Conservation (phyloP, 2,329 filamentous ascomycete genomes). For the Davidsoniella virescens region DNA sequence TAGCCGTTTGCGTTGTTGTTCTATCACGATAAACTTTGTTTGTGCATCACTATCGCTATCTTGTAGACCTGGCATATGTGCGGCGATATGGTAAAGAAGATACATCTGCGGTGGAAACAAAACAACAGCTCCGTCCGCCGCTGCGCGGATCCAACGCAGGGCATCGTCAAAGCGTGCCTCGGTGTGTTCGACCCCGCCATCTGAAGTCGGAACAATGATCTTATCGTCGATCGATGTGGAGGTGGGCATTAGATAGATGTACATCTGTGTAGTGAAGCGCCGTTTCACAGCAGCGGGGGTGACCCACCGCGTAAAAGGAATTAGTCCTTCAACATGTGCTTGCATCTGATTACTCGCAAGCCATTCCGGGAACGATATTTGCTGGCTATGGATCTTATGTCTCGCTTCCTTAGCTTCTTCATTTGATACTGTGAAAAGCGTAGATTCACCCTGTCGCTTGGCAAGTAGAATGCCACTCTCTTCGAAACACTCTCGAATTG, state of each 20-base stretch:
- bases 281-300: conserved; percentile 58
- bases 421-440: conserved; percentile 44
- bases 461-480: conserved; percentile 82
- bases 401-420: conserved; percentile 48
- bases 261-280: conserved; percentile 93
- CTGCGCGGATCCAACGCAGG: conserved; percentile 49
- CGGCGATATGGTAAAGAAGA: conserved; percentile 43
- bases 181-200: conserved; percentile 50
- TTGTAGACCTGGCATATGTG: conserved; percentile 17
- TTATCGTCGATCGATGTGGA: conserved; percentile 22
- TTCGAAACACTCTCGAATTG: conserved; percentile 84
- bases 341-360: conserved; percentile 36
- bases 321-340: conserved; percentile 43
- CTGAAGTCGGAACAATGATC: conserved; percentile 51
- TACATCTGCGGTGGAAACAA: conserved; percentile 84
- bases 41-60: conserved; percentile 6
- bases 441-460: conserved; percentile 21
- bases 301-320: conserved; percentile 84
- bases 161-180: conserved; percentile 63
- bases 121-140: conserved; percentile 51
- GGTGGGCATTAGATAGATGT: conserved; percentile 69
- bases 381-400: conserved; percentile 48
- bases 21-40: conserved; percentile 27
- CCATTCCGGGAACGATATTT: conserved; percentile 53
- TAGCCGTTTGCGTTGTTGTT: conserved; percentile 33